A percentile compares a stretch with the other conserved stretches of the same genome.
phyloP scores from a whole-genome alignment of 2,329 filamentous ascomycete species.

The Cyclaneusma minus region DNA sequence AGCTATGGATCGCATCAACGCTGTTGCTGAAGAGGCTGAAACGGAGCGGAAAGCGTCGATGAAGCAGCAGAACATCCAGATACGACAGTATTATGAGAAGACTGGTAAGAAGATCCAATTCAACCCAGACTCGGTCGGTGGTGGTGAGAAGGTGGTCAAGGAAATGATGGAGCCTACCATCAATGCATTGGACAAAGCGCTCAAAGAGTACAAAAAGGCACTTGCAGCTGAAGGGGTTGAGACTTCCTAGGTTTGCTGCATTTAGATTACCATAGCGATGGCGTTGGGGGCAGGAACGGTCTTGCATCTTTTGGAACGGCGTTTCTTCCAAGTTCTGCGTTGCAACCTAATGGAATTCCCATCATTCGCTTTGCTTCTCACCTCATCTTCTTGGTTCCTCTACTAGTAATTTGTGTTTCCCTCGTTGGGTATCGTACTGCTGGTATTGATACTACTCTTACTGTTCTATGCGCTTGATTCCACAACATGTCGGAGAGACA shows the following conservation, averaged over 20 bases:
- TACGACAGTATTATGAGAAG: constrained; percentile 51
- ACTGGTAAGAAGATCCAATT: constrained; percentile 62
- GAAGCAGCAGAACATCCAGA: constrained; percentile 50
- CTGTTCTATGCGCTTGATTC: too few relatives aligned
- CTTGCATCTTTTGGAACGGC: too few relatives aligned
- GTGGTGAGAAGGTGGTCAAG: constrained; percentile 61
- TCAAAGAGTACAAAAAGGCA: constrained; percentile 55
- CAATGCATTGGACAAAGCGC: constrained; percentile 53
- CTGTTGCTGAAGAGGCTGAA: constrained; percentile 70
- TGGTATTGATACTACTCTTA: too few relatives aligned
- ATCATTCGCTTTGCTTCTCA: too few relatives aligned
- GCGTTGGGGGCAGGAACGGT: constrained; percentile 8
- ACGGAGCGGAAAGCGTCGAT: constrained; percentile 53
- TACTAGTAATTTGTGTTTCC: too few relatives aligned
- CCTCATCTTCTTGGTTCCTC: too few relatives aligned
- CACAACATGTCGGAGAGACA: too few relatives aligned
- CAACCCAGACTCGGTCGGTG: constrained; percentile 52
- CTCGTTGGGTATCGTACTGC: too few relatives aligned
- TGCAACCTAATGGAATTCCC: background rate
- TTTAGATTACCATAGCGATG: constrained; percentile 11
- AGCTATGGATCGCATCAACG: constrained; percentile 63
- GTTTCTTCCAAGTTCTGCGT: too few relatives aligned
- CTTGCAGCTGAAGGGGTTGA: constrained; percentile 41
- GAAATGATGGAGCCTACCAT: constrained; percentile 63
- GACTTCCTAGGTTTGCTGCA: constrained; percentile 2